Percentiles rank a stretch among this genome's conserved stretches.
phyloP scores from a whole-genome alignment of 2,329 filamentous ascomycete genomes.

The Sclerotiophoma versabilis region DNA sequence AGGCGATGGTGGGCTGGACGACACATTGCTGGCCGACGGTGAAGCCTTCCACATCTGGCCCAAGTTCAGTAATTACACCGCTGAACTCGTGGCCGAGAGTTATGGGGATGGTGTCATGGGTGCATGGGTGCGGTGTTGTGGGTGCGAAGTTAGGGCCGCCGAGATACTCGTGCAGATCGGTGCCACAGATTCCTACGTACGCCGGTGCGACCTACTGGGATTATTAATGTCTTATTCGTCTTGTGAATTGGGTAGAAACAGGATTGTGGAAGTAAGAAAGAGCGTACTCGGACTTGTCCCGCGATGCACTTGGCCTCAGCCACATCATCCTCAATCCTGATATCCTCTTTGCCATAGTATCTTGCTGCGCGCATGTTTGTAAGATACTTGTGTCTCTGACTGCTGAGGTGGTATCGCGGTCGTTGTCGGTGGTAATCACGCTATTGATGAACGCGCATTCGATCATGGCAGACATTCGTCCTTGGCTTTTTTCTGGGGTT shows the following conservation, averaged over 20 bases:
- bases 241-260: neutral
- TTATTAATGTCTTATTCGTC: neutral
- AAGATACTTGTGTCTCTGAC: neutral
- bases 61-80: constrained; percentile 66
- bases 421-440: constrained; percentile 26
- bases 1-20: constrained; percentile 67
- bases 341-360: constrained; percentile 64
- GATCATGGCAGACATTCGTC: constrained; percentile 33
- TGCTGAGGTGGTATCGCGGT: neutral
- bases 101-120: constrained; percentile 63
- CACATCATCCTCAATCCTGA: constrained; percentile 60
- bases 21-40: constrained; percentile 63
- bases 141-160: constrained; percentile 59
- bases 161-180: constrained; percentile 62
- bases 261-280: neutral
- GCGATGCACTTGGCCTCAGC: constrained; percentile 56
- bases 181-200: constrained; percentile 63
- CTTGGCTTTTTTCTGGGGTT: too few relatives aligned
- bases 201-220: constrained; percentile 49
- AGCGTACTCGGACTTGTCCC: constrained; percentile 57
- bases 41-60: constrained; percentile 56
- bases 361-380: constrained; percentile 60
- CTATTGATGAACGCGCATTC: constrained; percentile 42
- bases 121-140: constrained; percentile 63
- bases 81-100: constrained; percentile 72